Evolutionary conservation across 257 asterid species (phyloP).

Genomic region (Lithospermum erythrorhizon): DNA sequence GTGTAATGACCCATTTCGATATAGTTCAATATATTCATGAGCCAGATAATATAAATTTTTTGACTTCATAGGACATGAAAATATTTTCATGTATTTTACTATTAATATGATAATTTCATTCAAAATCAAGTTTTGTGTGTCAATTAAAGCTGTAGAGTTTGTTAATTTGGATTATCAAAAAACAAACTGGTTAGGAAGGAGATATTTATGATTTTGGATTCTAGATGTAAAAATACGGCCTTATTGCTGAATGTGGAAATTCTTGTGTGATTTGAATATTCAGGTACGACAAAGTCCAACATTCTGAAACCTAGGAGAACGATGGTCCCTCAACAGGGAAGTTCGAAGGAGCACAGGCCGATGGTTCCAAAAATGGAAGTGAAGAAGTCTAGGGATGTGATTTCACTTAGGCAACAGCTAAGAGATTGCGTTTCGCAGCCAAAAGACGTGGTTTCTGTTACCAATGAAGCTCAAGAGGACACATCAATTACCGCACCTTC

Average conservation of each 20-base stretch:
- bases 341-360: slow-evolving; percentile 34
- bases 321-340: slow-evolving; percentile 41
- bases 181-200: too few species aligned
- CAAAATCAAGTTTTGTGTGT: too few species aligned
- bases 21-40: too few species aligned
- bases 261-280: slow-evolving; percentile 9
- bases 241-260: background rate
- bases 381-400: slow-evolving; percentile 31
- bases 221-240: background rate
- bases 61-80: too few species aligned
- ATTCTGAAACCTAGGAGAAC: slow-evolving; percentile 51
- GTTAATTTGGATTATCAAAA: too few species aligned
- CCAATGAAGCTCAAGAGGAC: slow-evolving; percentile 39
- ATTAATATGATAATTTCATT: too few species aligned
- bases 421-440: slow-evolving; percentile 17
- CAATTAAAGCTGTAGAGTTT: too few species aligned
- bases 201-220: background rate
- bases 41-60: too few species aligned
- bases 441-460: slow-evolving; percentile 22
- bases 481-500: slow-evolving; percentile 51
- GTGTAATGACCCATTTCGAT: too few species aligned
- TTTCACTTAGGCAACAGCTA: slow-evolving; percentile 19
- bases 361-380: slow-evolving; percentile 20
- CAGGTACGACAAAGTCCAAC: slow-evolving; percentile 53
- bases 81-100: too few species aligned